These are phyloP conservation scores for Cystobasidium slooffiae DNA, from an alignment of 1,284 basidiomycete genomes.

Conservation along the genomic window DNA sequence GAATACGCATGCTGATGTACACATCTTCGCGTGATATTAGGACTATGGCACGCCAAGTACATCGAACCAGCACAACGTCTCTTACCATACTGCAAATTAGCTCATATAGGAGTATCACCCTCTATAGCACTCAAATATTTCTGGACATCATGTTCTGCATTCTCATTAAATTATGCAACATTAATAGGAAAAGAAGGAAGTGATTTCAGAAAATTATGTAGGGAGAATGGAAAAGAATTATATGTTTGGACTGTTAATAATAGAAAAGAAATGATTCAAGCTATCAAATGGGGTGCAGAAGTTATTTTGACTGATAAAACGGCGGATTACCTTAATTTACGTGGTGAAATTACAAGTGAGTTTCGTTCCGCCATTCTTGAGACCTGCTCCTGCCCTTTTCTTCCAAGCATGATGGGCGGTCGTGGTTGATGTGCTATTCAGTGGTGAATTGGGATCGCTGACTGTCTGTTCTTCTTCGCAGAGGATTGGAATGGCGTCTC, in stretches of 20 bases:
- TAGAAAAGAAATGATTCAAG: conserved; percentile 91
- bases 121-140: conserved; percentile 79
- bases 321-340: conserved; percentile 73
- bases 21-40: not conserved
- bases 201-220: conserved; percentile 79
- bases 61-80: conserved; percentile 72
- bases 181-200: conserved; percentile 71
- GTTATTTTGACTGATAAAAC: conserved; percentile 88
- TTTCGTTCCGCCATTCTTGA: conserved; percentile 35
- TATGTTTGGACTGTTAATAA: conserved; percentile 98
- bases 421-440: too few species aligned
- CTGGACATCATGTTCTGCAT: conserved; percentile 84
- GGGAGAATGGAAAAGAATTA: conserved; percentile 76
- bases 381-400: not conserved
- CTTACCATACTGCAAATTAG: conserved; percentile 80
- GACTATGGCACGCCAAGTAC: conserved; percentile 86
- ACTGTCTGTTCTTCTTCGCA: not conserved
- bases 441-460: not conserved
- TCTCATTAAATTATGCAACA: conserved; percentile 79
- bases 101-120: conserved; percentile 76
- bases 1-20: not conserved
- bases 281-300: conserved; percentile 85
- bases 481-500: conserved; percentile 36
- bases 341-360: conserved; percentile 69
- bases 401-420: not conserved